Conservation (phyloP, 2,329 filamentous ascomycete genomes). For the Cytospora mali region DNA sequence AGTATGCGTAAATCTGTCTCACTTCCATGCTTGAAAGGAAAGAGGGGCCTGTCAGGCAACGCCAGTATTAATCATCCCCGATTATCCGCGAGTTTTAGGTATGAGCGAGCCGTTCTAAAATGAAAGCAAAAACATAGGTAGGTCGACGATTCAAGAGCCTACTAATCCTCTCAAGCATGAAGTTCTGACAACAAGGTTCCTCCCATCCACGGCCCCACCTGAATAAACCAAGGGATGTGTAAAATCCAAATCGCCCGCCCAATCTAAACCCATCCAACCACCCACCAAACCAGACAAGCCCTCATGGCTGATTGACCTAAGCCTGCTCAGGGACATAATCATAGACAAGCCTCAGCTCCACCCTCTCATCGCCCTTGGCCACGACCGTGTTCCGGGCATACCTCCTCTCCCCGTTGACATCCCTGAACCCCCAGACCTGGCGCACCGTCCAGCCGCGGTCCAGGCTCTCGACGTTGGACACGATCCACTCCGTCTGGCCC, state of each 20-base stretch:
- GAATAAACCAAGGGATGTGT: background rate
- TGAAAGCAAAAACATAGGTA: background rate
- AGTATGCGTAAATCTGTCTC: background rate
- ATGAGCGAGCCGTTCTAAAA: background rate
- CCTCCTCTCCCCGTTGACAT: slow-evolving; percentile 53
- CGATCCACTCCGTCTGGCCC: slow-evolving; percentile 58
- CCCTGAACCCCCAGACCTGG: slow-evolving; percentile 65
- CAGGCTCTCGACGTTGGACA: slow-evolving; percentile 61
- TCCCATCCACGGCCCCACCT: too few relatives aligned
- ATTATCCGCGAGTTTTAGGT: background rate
- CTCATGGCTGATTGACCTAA: slow-evolving; percentile 23
- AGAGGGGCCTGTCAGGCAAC: background rate
- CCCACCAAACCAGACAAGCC: slow-evolving; percentile 7
- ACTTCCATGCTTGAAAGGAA: background rate
- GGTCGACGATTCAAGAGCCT: background rate
- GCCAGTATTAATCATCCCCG: background rate
- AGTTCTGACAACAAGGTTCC: background rate
- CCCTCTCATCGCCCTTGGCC: slow-evolving; percentile 52
- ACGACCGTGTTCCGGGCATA: slow-evolving; percentile 58
- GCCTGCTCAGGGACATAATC: slow-evolving; percentile 45
- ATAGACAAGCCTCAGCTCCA: slow-evolving; percentile 58
- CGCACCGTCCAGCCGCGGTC: slow-evolving; percentile 57
- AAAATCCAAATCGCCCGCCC: background rate
- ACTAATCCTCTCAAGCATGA: background rate
- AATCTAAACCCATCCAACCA: background rate